Percentiles rank a stretch among this genome's conserved stretches.
Evolutionary conservation across 495 filamentous ascomycete genomes (phyloP).

Genomic region (Antarctomyces pellizariae): DNA sequence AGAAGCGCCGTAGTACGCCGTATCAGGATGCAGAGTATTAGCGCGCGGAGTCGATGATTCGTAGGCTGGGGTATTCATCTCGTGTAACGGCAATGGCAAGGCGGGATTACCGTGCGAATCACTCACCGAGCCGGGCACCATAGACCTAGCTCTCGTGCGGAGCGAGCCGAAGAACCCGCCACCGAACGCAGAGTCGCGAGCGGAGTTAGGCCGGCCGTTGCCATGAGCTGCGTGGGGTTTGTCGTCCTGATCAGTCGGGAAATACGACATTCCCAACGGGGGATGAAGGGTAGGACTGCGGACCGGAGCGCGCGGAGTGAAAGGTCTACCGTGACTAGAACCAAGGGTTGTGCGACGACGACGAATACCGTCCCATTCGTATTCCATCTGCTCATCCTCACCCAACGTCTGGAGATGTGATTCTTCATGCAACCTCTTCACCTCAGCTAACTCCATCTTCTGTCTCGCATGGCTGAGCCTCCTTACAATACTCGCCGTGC

Average conservation of each 20-base stretch:
- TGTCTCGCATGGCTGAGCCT: constrained; percentile 53
- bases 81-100: constrained; percentile 35
- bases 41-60: too few relatives aligned
- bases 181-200: constrained; percentile 20
- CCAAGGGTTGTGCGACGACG: constrained; percentile 52
- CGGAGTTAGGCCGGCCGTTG: constrained; percentile 22
- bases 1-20: constrained; percentile 18
- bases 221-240: constrained; percentile 29
- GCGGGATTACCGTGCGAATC: constrained; percentile 17
- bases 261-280: constrained; percentile 70
- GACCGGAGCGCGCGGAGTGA: constrained; percentile 10
- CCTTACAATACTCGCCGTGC: constrained; percentile 71
- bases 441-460: constrained; percentile 63
- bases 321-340: constrained; percentile 13
- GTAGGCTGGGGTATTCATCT: constrained; percentile 29
- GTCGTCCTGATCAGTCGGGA: constrained; percentile 48
- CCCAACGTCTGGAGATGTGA: constrained; percentile 46
- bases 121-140: constrained; percentile 17
- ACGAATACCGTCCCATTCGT: constrained; percentile 90
- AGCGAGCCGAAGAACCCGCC: constrained; percentile 36
- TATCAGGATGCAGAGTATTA: too few relatives aligned
- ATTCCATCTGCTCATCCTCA: constrained; percentile 51
- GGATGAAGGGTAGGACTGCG: constrained; percentile 35
- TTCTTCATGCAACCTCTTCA: constrained; percentile 56
- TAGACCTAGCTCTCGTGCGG: constrained; percentile 27